These are phyloP conservation scores for Austroboletus olivaceoglutinosus DNA, from an alignment of 1,284 basidiomycete species.

Conservation along the genomic window DNA sequence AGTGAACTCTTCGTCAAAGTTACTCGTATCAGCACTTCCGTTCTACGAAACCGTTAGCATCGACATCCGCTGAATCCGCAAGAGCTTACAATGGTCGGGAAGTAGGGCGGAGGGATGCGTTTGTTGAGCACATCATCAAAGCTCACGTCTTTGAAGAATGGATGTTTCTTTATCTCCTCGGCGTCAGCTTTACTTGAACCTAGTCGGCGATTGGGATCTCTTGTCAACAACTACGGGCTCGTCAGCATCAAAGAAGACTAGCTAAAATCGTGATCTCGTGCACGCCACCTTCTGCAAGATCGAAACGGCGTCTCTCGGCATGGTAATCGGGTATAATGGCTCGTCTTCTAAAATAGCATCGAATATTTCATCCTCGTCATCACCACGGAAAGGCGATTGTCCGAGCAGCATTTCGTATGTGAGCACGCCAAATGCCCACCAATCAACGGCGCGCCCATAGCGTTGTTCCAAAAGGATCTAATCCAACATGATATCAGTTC, in stretches of 20 bases:
- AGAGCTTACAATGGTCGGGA: slow-evolving; percentile 84
- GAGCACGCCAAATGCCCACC: slow-evolving; percentile 99
- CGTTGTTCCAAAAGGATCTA: slow-evolving; percentile 98
- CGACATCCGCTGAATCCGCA: background rate
- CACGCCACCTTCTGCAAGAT: slow-evolving; percentile 82
- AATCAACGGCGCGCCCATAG: slow-evolving; percentile 97
- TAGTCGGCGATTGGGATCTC: slow-evolving; percentile 91
- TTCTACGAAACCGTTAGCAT: slow-evolving; percentile 45
- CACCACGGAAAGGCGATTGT: slow-evolving; percentile 98
- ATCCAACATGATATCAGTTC: slow-evolving; percentile 1
- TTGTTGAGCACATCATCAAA: slow-evolving; percentile 97
- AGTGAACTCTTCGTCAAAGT: slow-evolving; percentile 98
- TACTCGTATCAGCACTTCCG: slow-evolving; percentile 78
- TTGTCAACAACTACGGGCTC: slow-evolving; percentile 75
- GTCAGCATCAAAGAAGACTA: slow-evolving; percentile 8
- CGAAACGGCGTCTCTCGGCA: slow-evolving; percentile 97
- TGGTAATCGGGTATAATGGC: slow-evolving; percentile 98
- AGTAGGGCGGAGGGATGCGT: slow-evolving; percentile 95
- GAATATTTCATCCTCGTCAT: slow-evolving; percentile 99
- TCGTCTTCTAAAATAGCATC: slow-evolving; percentile 99
- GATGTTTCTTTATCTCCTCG: slow-evolving; percentile 95
- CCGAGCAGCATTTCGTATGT: slow-evolving; percentile 99
- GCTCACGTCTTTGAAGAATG: slow-evolving; percentile 97
- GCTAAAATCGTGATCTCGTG: background rate
- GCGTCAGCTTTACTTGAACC: slow-evolving; percentile 94